Percentiles rank a stretch among this genome's conserved stretches.
These are phyloP conservation scores for Ophiostoma himal-ulmi DNA, from an alignment of 2,329 filamentous ascomycete species.

Conservation along the genomic window DNA sequence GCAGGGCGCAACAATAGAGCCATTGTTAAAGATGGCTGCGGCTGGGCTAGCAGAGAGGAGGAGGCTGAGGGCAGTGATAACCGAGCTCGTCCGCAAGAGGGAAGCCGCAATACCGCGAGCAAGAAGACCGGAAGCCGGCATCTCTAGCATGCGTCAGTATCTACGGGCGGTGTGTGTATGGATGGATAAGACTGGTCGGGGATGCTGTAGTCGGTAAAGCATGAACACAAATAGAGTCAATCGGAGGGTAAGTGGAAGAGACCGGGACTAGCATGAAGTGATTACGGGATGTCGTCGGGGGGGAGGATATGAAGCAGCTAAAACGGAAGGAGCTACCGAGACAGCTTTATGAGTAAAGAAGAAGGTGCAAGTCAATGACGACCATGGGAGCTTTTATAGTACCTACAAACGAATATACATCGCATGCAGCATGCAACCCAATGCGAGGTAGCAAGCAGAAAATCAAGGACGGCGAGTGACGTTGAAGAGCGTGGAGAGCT, in stretches of 20 bases:
- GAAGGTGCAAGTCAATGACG: background rate
- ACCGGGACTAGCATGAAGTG: background rate
- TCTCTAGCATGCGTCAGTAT: background rate
- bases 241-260: background rate
- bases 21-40: slow-evolving; percentile 52
- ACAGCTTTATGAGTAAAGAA: background rate
- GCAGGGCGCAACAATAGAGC: slow-evolving; percentile 56
- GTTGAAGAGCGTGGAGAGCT: background rate
- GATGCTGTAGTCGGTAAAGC: background rate
- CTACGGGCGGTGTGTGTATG: background rate
- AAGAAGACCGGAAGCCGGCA: slow-evolving; percentile 16
- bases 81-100: slow-evolving; percentile 20
- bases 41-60: slow-evolving; percentile 28
- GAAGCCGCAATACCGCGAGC: slow-evolving; percentile 5
- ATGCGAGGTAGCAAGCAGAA: background rate
- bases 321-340: slow-evolving; percentile 1
- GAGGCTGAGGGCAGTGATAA: slow-evolving; percentile 26
- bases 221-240: too few species aligned
- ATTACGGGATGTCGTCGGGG: slow-evolving; percentile 1
- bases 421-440: background rate
- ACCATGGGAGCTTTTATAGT: background rate
- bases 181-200: background rate
- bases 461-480: background rate
- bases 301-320: background rate
- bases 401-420: background rate